Evolutionary conservation across 148 eudicot species (phyloP).

Genomic region (Camellia granthamiana): DNA sequence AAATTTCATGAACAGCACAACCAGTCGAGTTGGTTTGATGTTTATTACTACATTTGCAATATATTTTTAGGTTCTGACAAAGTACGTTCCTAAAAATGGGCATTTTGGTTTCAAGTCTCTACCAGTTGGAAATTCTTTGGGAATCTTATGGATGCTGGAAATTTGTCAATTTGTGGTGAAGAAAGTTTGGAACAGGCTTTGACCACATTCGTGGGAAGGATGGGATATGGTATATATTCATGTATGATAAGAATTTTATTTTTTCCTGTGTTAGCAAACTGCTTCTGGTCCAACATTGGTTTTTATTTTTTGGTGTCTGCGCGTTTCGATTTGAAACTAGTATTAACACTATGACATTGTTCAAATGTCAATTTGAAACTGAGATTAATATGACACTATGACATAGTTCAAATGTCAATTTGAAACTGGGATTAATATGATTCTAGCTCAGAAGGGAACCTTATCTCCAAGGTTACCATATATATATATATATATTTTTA

Average conservation of each 20-base stretch:
- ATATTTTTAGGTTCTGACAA: too few relatives aligned
- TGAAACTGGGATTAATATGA: neutral
- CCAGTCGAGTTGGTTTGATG: too few relatives aligned
- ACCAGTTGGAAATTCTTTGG: constrained; percentile 99
- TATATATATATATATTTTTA: too few relatives aligned
- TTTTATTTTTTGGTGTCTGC: neutral
- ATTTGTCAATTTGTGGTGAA: constrained; percentile 90
- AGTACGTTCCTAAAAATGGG: neutral
- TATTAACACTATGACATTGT: too few relatives aligned
- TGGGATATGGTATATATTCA: constrained; percentile 73
- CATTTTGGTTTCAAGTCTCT: constrained; percentile 59
- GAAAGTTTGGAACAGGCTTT: constrained; percentile 99
- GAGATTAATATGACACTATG: too few relatives aligned
- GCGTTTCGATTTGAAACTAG: neutral
- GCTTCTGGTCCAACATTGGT: neutral
- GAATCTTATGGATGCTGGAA: constrained; percentile 96
- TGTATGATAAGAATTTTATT: neutral
- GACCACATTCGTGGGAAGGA: constrained; percentile 97
- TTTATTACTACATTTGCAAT: too few relatives aligned
- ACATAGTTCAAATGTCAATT: too few relatives aligned
- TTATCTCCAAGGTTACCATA: too few relatives aligned
- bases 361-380: too few relatives aligned
- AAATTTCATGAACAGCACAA: too few relatives aligned
- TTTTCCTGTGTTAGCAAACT: neutral
- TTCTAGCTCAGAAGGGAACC: neutral